phyloP scores from a whole-genome alignment of 805 yeast species.

The Wickerhamiella domercqiae region DNA sequence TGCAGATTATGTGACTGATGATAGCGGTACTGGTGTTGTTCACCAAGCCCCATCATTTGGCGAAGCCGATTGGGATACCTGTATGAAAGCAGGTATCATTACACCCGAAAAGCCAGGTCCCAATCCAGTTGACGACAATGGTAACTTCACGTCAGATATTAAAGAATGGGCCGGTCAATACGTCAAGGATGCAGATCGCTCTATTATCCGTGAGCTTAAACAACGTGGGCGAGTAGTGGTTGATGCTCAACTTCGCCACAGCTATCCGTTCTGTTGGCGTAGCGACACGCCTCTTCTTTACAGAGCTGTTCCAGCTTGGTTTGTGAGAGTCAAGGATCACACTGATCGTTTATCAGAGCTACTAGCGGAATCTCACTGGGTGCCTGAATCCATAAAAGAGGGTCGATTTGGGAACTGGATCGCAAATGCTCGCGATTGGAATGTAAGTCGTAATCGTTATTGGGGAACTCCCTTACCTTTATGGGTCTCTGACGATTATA shows the following conservation, averaged over 20 bases:
- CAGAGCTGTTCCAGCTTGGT: conserved; percentile 98
- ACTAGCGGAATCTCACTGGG: conserved; percentile 86
- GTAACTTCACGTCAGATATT: conserved; percentile 66
- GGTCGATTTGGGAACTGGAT: conserved; percentile 97
- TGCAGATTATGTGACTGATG: conserved; percentile 76
- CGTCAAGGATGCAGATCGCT: conserved; percentile 91
- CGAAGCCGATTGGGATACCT: conserved; percentile 90
- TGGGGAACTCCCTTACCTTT: conserved; percentile 99
- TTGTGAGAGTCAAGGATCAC: conserved; percentile 74
- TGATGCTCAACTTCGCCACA: conserved; percentile 76
- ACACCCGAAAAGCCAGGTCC: conserved; percentile 60
- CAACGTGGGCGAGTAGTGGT: conserved; percentile 59
- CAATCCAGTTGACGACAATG: conserved; percentile 88
- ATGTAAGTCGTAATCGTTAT: conserved; percentile 91
- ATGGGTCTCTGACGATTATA: conserved; percentile 89
- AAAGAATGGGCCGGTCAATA: conserved; percentile 63
- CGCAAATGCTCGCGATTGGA: conserved; percentile 98
- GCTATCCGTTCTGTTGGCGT: conserved; percentile 99
- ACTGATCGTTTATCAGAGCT: conserved; percentile 80
- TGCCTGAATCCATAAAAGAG: conserved; percentile 77
- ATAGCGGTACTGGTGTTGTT: conserved; percentile 98
- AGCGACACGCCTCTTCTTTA: conserved; percentile 95
- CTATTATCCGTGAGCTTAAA: conserved; percentile 72
- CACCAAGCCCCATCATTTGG: conserved; percentile 98
- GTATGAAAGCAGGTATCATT: conserved; percentile 62